Percentiles rank a stretch among this genome's conserved stretches.
Conservation (phyloP, 1,284 basidiomycete species). For the Pyrrhoderma lamaoense region DNA sequence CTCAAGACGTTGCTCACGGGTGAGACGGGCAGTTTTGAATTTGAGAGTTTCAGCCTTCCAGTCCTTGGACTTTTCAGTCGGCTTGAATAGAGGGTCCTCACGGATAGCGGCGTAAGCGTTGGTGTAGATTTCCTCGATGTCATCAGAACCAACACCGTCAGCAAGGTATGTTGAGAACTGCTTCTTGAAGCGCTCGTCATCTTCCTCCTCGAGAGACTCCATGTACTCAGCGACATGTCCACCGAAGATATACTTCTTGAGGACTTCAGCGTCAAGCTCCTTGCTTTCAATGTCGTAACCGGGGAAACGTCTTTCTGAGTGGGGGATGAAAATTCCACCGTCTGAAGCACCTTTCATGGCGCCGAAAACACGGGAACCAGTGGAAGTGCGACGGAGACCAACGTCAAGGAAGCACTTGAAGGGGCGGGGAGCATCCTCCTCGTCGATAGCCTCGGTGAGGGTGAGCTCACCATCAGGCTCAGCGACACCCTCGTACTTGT, state of each 20-base stretch:
- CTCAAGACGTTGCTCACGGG: constrained; percentile 69
- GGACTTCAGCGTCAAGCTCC: constrained; percentile 87
- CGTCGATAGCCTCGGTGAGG: constrained; percentile 79
- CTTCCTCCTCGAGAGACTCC: constrained; percentile 99
- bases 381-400: constrained; percentile 96
- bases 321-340: constrained; percentile 97
- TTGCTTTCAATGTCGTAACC: constrained; percentile 95
- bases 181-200: constrained; percentile 99
- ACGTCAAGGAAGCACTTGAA: constrained; percentile 99
- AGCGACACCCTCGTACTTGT: constrained; percentile 96
- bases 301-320: constrained; percentile 98
- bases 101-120: constrained; percentile 92
- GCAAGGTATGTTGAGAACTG: constrained; percentile 95
- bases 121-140: constrained; percentile 95
- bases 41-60: constrained; percentile 88
- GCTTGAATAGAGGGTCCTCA: constrained; percentile 88
- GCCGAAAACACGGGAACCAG: constrained; percentile 97
- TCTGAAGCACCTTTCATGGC: constrained; percentile 99
- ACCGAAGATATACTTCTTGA: constrained; percentile 98
- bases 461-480: constrained; percentile 88
- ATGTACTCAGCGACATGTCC: constrained; percentile 99
- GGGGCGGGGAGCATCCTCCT: constrained; percentile 92
- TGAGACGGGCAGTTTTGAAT: constrained; percentile 68
- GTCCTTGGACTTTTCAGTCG: constrained; percentile 87
- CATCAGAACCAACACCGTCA: constrained; percentile 92